Conservation (phyloP, 768 basidiomycete genomes). For the Pulveroboletus sp. region DNA sequence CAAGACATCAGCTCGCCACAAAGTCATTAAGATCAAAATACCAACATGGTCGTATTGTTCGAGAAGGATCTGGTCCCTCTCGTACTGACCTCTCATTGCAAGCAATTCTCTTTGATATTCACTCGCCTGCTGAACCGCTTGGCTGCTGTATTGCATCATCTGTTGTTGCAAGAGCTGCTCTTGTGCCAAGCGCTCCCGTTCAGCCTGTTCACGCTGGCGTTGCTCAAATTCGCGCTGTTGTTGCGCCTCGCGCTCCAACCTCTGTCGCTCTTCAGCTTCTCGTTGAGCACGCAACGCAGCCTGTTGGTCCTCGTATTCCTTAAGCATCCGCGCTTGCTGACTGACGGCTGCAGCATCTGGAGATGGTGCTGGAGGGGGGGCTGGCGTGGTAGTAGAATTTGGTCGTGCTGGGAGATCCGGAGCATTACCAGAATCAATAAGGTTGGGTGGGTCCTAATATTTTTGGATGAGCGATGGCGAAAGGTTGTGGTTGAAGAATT, state of each 20-base stretch:
- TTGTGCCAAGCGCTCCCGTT: slow-evolving; percentile 83
- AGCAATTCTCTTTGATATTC: slow-evolving; percentile 90
- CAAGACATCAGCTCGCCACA: slow-evolving; percentile 5
- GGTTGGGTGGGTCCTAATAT: slow-evolving; percentile 88
- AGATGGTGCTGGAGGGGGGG: slow-evolving; percentile 70
- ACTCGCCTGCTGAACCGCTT: slow-evolving; percentile 66
- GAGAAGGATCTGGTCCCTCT: slow-evolving; percentile 94
- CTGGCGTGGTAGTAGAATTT: slow-evolving; percentile 47
- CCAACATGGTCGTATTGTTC: slow-evolving; percentile 93
- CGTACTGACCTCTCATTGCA: slow-evolving; percentile 93
- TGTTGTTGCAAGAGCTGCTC: slow-evolving; percentile 84
- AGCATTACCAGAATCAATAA: slow-evolving; percentile 73
- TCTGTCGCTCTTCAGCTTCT: slow-evolving; percentile 77
- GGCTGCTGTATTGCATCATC: slow-evolving; percentile 74
- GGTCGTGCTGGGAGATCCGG: slow-evolving; percentile 87
- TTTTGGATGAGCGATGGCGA: background rate
- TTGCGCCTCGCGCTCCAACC: slow-evolving; percentile 69
- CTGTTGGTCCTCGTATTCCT: slow-evolving; percentile 95
- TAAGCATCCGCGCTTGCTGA: slow-evolving; percentile 91
- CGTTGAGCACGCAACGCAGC: slow-evolving; percentile 76
- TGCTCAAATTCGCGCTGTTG: slow-evolving; percentile 88
- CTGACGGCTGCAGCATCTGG: slow-evolving; percentile 69
- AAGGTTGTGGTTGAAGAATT: background rate
- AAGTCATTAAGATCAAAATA: background rate
- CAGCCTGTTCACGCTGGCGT: slow-evolving; percentile 81